These are phyloP conservation scores for Huiozyma naganishii DNA, from an alignment of 805 yeast genomes.

Conservation along the genomic window DNA sequence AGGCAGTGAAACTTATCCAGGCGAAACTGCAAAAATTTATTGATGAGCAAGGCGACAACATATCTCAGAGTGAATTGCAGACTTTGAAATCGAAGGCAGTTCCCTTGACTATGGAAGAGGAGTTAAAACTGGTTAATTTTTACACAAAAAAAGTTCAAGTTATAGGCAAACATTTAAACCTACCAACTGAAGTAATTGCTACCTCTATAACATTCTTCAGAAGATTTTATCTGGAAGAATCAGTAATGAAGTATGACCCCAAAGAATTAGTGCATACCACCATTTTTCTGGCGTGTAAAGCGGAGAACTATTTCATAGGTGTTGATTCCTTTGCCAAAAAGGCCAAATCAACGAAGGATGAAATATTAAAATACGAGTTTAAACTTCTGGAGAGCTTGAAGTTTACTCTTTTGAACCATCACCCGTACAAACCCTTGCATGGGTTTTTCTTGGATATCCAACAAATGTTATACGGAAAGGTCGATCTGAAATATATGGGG, in stretches of 20 bases:
- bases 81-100: conserved; percentile 25
- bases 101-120: conserved; percentile 58
- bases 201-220: conserved; percentile 78
- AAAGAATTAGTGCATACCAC: conserved; percentile 71
- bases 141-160: conserved; percentile 64
- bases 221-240: conserved; percentile 67
- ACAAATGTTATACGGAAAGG: conserved; percentile 34
- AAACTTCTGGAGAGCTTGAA: conserved; percentile 58
- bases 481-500: conserved; percentile 51
- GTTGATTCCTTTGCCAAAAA: conserved; percentile 68
- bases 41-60: conserved; percentile 18
- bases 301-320: conserved; percentile 83
- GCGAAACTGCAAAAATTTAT: conserved; percentile 26
- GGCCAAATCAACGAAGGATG: conserved; percentile 54
- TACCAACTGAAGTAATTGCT: conserved; percentile 82
- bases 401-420: conserved; percentile 79
- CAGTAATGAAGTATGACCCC: conserved; percentile 84
- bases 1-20: conserved; percentile 34
- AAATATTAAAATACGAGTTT: conserved; percentile 73
- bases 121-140: conserved; percentile 51
- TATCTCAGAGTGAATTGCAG: conserved; percentile 26
- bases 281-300: conserved; percentile 82
- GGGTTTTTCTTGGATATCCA: conserved; percentile 93
- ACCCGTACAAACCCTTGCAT: conserved; percentile 80
- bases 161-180: conserved; percentile 58